These are phyloP conservation scores for Vigna angularis DNA, from an alignment of 306 rosid genomes.

Conservation along the genomic window DNA sequence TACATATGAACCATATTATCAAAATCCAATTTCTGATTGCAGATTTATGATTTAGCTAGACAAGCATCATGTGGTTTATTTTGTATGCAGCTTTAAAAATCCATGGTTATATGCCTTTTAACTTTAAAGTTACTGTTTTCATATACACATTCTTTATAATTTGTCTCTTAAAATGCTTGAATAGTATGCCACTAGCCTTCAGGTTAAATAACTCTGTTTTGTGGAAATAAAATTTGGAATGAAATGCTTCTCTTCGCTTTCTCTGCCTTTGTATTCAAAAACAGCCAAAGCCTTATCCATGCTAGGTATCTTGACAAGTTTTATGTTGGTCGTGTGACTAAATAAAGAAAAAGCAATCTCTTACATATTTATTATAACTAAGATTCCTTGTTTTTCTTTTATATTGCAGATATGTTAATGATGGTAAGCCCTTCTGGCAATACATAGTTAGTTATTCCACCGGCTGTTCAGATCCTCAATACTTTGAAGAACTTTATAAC, in stretches of 20 bases:
- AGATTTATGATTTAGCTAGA: background rate
- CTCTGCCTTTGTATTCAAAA: background rate
- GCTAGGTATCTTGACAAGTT: background rate
- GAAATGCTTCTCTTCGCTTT: conserved; percentile 11
- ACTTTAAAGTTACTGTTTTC: conserved; percentile 7
- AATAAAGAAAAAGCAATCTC: background rate
- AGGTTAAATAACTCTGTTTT: background rate
- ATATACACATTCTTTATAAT: background rate
- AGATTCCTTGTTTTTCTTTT: conserved; percentile 21
- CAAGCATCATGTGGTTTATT: background rate
- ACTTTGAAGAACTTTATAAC: conserved; percentile 92
- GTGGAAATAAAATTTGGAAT: conserved; percentile 9
- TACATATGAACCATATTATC: background rate
- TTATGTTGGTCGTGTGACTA: background rate
- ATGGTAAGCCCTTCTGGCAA: conserved; percentile 98
- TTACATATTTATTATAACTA: conserved; percentile 22
- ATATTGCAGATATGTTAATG: conserved; percentile 85
- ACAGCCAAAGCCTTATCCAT: background rate
- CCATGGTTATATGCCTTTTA: conserved; percentile 21
- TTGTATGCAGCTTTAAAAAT: background rate
- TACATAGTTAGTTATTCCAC: conserved; percentile 89
- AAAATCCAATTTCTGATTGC: background rate
- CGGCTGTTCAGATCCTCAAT: conserved; percentile 92
- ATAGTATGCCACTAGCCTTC: conserved; percentile 12
- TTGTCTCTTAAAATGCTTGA: conserved; percentile 7